Evolutionary conservation across 2,329 filamentous ascomycete species (phyloP), one percentile per base, ranked within the genome.

Genomic region (Boeremia exigua): DNA sequence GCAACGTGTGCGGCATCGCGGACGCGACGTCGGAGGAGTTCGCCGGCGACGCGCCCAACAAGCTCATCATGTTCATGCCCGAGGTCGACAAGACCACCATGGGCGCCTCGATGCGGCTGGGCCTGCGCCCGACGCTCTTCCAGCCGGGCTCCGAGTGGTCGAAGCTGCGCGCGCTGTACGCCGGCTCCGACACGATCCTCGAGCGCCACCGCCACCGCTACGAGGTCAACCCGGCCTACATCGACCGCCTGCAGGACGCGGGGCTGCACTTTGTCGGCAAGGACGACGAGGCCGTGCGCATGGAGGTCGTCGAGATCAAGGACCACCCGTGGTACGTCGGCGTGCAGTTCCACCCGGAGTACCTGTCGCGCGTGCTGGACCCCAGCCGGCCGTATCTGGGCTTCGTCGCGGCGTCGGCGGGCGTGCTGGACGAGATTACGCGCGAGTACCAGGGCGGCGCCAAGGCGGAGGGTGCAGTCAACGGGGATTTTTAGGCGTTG

Each of bases 271-370:
- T 96, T 70, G 83, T 93, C 55, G 90, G 89, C 61, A 92, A 92
- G 75, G 92, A 96, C 68, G 87, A 90, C 54, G 86, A 83, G 57
- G 90, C 89, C 39, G 85, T 88, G 65, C 85, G 92, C 29, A 92
- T 95, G 88, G 92, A 96, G 78, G 84, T 92, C 45, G 79, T 96
- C 32, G 92, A 96, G 77, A 78, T 96, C 59, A 87, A 88, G 72
- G 87, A 94, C 61, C 92, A 96, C 73, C 90, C 89, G 0, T 96
- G 86, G 82, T 96, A 88, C 65, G 90, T 96, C 15, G 88, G 89
- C 59, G 89, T 95, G 8, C 93, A 96, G 76, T 94, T 89, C 75
- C 92, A 96, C 74, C 92, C 93, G 2, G 92, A 97, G 76, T 96
- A 94, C 72, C 81, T 91, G 46, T 88, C 84, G 64, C 84, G 89